phyloP scores from a whole-genome alignment of 202 grass and related monocot species.

The Setaria italica region DNA sequence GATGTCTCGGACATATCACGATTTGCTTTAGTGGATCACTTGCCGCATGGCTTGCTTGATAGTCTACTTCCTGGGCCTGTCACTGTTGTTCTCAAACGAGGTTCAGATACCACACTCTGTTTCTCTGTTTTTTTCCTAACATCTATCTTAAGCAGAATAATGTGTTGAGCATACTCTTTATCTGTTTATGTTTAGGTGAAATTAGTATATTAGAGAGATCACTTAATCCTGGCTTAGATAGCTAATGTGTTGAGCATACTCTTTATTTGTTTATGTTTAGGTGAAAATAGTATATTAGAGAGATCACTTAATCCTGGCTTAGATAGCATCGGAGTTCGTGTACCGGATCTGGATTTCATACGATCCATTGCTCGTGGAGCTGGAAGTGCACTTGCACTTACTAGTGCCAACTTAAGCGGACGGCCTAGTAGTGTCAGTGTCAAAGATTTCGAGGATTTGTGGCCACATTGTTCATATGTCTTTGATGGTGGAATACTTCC shows the following conservation, averaged over 20 bases:
- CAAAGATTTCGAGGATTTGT: slow-evolving; percentile 81
- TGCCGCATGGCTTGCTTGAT: slow-evolving; percentile 82
- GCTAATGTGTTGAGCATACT: slow-evolving; percentile 25
- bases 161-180: slow-evolving; percentile 10
- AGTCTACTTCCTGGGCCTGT: slow-evolving; percentile 88
- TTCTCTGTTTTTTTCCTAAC: slow-evolving; percentile 22
- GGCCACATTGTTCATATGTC: slow-evolving; percentile 82
- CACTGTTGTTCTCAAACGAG: slow-evolving; percentile 91
- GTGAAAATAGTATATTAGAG: slow-evolving; percentile 76
- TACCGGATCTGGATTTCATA: slow-evolving; percentile 83
- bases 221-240: slow-evolving; percentile 89
- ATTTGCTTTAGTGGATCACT: slow-evolving; percentile 82
- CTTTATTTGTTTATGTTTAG: slow-evolving; percentile 52
- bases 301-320: slow-evolving; percentile 88
- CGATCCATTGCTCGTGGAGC: slow-evolving; percentile 71
- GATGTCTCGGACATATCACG: slow-evolving; percentile 82
- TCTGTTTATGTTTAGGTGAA: slow-evolving; percentile 61
- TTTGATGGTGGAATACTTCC: slow-evolving; percentile 86
- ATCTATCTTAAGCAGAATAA: slow-evolving; percentile 6
- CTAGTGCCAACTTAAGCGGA: slow-evolving; percentile 88
- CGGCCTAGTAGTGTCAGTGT: slow-evolving; percentile 69
- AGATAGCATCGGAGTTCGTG: slow-evolving; percentile 82
- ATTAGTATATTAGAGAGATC: slow-evolving; percentile 79
- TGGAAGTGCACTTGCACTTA: slow-evolving; percentile 88
- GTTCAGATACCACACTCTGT: slow-evolving; percentile 41